A percentile compares a stretch with the other conserved stretches of the same genome.
phyloP scores from a whole-genome alignment of 1,284 basidiomycete species.

The Pseudozyma tsukubaensis region DNA sequence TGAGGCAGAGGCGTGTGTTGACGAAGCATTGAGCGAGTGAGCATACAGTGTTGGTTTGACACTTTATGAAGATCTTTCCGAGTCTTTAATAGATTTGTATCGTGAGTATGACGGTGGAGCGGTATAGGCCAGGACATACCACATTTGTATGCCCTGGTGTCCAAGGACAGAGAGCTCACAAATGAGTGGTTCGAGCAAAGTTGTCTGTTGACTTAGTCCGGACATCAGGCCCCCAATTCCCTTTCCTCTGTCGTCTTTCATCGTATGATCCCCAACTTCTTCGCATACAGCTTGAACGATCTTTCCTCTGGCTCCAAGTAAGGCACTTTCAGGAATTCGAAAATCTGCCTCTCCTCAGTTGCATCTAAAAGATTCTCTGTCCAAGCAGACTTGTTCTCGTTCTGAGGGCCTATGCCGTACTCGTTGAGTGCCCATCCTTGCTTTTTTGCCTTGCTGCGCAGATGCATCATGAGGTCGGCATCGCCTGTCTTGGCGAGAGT shows the following conservation, averaged over 20 bases:
- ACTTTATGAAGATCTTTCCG: no score
- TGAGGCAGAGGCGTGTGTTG: no score
- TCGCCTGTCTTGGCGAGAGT: constrained; percentile 42
- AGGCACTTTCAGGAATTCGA: constrained; percentile 24
- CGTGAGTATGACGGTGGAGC: no score
- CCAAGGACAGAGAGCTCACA: no score
- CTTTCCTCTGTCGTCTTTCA: background rate
- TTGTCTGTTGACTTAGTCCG: no score
- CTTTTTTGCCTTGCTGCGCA: constrained; percentile 21
- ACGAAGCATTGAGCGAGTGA: no score
- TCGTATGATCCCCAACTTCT: constrained; percentile 14
- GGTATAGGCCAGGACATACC: no score
- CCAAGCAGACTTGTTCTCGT: constrained; percentile 39
- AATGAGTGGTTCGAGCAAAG: no score
- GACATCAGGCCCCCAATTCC: no score
- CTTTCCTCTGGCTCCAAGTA: constrained; percentile 33
- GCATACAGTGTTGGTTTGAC: no score
- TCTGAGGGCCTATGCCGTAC: constrained; percentile 35
- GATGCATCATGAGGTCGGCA: constrained; percentile 37
- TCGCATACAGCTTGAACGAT: constrained; percentile 17
- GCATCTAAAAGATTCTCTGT: constrained; percentile 28
- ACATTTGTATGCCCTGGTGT: no score
- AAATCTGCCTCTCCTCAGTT: constrained; percentile 35
- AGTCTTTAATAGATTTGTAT: no score
- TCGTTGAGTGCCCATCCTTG: constrained; percentile 39